phyloP scores from a whole-genome alignment of 1,139 yeast genomes.

The Casaregolazyma suthepensis region DNA sequence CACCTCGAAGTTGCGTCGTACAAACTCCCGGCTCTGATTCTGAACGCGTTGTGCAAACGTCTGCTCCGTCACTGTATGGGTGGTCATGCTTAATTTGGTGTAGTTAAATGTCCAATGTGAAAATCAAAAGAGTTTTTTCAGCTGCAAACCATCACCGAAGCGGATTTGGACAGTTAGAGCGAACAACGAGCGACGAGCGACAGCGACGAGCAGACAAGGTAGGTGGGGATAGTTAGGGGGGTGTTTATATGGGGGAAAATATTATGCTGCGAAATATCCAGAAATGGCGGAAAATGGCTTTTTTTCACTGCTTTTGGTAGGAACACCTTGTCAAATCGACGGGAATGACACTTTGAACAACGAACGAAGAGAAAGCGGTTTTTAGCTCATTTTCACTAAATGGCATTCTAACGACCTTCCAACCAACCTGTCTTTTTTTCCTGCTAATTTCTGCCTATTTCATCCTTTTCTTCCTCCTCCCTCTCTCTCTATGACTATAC shows the following conservation, averaged over 20 bases:
- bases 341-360: background rate
- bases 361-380: background rate
- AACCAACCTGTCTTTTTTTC: too few relatives aligned
- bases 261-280: background rate
- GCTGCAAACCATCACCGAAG: background rate
- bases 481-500: background rate
- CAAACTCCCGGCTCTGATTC: constrained; percentile 10
- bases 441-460: background rate
- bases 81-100: background rate
- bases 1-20: constrained; percentile 3
- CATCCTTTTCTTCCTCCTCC: background rate
- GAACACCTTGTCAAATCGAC: background rate
- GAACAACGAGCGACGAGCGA: background rate
- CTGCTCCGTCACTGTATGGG: background rate
- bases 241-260: too few relatives aligned
- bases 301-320: background rate
- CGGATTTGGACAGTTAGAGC: background rate
- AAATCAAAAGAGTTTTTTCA: background rate
- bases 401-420: too few relatives aligned
- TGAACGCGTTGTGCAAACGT: constrained; percentile 10
- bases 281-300: background rate
- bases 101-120: background rate
- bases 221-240: background rate
- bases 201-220: background rate
- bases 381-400: background rate